These are phyloP conservation scores for Phytopythium oedochilum DNA, from an alignment of 352 stramenopile genomes.

Conservation along the genomic window DNA sequence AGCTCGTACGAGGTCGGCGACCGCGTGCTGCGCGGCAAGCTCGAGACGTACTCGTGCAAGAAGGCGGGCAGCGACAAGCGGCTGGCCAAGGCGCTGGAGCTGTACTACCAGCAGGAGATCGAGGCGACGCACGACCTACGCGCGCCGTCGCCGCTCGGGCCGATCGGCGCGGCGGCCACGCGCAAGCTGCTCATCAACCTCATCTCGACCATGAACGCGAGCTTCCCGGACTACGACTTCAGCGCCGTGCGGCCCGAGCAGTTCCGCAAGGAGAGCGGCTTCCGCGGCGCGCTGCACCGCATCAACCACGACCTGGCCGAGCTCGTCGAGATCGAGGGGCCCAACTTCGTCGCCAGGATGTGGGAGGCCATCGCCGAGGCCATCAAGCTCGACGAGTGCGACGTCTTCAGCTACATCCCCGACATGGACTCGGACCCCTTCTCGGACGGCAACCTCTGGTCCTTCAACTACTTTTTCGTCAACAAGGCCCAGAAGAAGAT, in stretches of 20 bases:
- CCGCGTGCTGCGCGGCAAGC: slow-evolving; percentile 80
- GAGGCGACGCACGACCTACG: slow-evolving; percentile 48
- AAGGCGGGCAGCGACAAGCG: slow-evolving; percentile 90
- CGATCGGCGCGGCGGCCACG: slow-evolving; percentile 67
- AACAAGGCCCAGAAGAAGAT: slow-evolving; percentile 93
- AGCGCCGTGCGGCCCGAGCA: slow-evolving; percentile 85
- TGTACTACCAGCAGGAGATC: slow-evolving; percentile 82
- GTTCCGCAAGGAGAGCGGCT: slow-evolving; percentile 86
- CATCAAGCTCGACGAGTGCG: slow-evolving; percentile 86
- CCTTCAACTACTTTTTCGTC: slow-evolving; percentile 96
- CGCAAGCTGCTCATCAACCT: slow-evolving; percentile 91
- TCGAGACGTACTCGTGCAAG: slow-evolving; percentile 93
- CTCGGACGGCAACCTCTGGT: slow-evolving; percentile 90
- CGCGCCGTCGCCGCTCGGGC: slow-evolving; percentile 72
- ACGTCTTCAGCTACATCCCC: slow-evolving; percentile 92
- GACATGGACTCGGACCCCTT: slow-evolving; percentile 93
- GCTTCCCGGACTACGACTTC: slow-evolving; percentile 93
- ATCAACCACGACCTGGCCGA: slow-evolving; percentile 88
- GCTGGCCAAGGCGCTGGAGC: slow-evolving; percentile 85
- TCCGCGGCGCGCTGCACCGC: slow-evolving; percentile 79
- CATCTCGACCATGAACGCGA: slow-evolving; percentile 94
- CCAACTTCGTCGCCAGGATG: slow-evolving; percentile 98
- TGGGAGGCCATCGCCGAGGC: slow-evolving; percentile 89
- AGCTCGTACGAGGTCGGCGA: slow-evolving; percentile 84
- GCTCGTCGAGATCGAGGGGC: slow-evolving; percentile 96